Evolutionary conservation across 1,284 basidiomycete species (phyloP).

Genomic region (Pseudozyma tsukubaensis): DNA sequence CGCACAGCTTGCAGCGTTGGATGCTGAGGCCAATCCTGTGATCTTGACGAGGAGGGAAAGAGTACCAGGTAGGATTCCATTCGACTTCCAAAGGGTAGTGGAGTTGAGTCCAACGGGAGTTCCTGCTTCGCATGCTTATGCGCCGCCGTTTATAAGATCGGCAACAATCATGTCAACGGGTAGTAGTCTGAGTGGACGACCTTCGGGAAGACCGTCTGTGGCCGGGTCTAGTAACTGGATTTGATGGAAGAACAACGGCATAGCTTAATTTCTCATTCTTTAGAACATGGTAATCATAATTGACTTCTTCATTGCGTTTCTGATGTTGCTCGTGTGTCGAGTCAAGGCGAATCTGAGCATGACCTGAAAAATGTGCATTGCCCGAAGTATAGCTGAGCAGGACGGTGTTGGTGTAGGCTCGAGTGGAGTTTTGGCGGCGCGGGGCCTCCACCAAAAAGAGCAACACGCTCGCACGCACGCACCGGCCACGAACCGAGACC

Average conservation of each 20-base stretch:
- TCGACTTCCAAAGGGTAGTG: constrained; percentile 48
- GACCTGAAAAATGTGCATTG: background rate
- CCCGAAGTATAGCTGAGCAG: too few relatives aligned
- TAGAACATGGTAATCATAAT: background rate
- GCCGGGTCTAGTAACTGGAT: constrained; percentile 37
- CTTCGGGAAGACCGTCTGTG: constrained; percentile 28
- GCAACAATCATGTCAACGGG: constrained; percentile 36
- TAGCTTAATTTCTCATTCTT: background rate
- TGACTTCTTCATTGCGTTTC: background rate
- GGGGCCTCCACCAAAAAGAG: constrained; percentile 19
- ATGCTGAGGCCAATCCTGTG: constrained; percentile 50
- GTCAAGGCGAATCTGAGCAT: background rate
- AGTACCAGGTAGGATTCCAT: constrained; percentile 35
- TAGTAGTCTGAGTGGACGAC: constrained; percentile 36
- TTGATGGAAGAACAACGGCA: constrained; percentile 3
- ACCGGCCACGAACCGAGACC: constrained; percentile 13
- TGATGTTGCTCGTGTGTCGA: background rate
- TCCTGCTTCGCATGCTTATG: constrained; percentile 5
- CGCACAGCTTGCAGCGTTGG: constrained; percentile 33
- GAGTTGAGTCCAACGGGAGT: constrained; percentile 38
- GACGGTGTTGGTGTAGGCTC: background rate
- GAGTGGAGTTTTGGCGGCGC: background rate
- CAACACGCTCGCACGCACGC: constrained; percentile 22
- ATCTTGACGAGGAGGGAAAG: constrained; percentile 46
- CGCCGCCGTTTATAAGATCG: constrained; percentile 32